Evolutionary conservation across 768 basidiomycete species (phyloP), one percentile per base, ranked within the genome.

Genomic region (Neoboletus subvelutipes): DNA sequence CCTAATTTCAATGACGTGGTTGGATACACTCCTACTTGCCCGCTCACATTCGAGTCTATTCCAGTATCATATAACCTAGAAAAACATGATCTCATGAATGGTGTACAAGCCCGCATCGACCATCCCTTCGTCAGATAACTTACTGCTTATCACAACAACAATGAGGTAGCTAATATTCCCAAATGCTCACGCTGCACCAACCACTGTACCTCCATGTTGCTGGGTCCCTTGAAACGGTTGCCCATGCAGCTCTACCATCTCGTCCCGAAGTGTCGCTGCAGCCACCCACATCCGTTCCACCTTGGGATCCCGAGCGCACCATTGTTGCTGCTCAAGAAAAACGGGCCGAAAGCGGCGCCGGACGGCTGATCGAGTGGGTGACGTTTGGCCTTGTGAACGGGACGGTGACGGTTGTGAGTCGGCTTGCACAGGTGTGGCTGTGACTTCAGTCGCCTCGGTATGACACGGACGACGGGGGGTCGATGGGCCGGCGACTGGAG

Each of bases 311-410:
- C 66, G 63, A 29, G 68, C 67, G 26, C 66, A 71, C 82, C 82
- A 83, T 45, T 82, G 79, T 49, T 73, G 64, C n/a, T 77, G 75
- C 58, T 81, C 80, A 3, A 76, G 68, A 66, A 81, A 83, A 15
- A 82, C 73, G 9, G 81, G 77, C 11, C 78, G 73, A 61, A 80
- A 82, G 9, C 80, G 77, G 7, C 76, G 73, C 29, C 68, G 68
- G n/a, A 64, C 53, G 20, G 22, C 34, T 6, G 34, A 63, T 10
- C 58, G 64, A 9, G 51, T 45, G 29, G 59, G 66, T 1, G 56
- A 52, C 0, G n/a, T 3, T 22, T 63, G 50, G 11, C 31, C 47
- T 65, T 65, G 60, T 5, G 60, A 59, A 37, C 43, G 66, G 2
- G 54, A 41, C 59, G 71, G 33, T 45, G 67, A 52, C 61, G 64